phyloP scores from a whole-genome alignment of 257 asterid species.

The Striga asiatica region DNA sequence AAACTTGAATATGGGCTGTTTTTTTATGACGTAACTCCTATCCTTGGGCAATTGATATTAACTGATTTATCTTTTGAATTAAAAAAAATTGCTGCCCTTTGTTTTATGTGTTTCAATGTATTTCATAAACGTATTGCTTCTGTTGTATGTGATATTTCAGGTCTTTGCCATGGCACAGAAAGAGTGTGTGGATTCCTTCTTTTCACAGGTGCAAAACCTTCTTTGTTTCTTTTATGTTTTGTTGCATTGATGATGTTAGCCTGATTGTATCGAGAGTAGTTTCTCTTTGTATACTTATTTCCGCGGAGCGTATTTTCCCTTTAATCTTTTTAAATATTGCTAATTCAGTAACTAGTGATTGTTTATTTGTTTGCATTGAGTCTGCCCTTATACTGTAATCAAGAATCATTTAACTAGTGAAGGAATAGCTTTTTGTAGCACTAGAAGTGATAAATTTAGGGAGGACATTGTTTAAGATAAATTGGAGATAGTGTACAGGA shows the following conservation, averaged over 20 bases:
- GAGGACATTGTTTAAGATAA: no score
- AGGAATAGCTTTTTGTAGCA: no score
- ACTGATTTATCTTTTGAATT: background rate
- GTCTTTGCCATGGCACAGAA: conserved; percentile 88
- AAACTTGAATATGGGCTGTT: background rate
- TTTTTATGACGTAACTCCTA: background rate
- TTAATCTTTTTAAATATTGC: background rate
- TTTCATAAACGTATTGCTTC: conserved; percentile 6
- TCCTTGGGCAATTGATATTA: background rate
- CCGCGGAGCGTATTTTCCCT: background rate
- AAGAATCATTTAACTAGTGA: no score
- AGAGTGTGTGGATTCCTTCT: conserved; percentile 79
- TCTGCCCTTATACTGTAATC: no score
- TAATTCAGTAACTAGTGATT: no score
- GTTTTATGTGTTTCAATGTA: background rate
- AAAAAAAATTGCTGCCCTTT: background rate
- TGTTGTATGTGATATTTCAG: conserved; percentile 33
- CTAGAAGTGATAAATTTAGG: no score
- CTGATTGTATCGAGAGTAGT: no score
- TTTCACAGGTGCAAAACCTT: conserved; percentile 64
- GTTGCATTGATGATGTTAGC: background rate
- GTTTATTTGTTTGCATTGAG: no score
- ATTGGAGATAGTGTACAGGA: no score
- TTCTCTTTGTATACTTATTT: background rate
- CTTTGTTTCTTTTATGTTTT: background rate